These are phyloP conservation scores for Chamaecyparis obtusa DNA, from an alignment of 75 land plant genomes.

Conservation along the genomic window DNA sequence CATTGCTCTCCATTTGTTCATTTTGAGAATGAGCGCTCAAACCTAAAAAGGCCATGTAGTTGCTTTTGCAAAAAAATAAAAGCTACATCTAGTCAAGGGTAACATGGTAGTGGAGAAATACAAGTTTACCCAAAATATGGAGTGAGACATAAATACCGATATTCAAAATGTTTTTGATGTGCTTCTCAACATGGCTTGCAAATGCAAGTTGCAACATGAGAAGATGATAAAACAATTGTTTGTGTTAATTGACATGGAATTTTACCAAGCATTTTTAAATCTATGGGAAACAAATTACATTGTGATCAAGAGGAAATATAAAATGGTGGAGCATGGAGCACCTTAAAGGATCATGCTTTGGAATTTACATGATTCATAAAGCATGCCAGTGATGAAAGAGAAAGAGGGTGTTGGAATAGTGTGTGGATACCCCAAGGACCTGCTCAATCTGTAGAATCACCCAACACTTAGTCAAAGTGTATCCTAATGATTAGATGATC, in stretches of 20 bases:
- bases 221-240: no score
- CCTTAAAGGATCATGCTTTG: conserved; percentile 71
- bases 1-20: conserved; percentile 54
- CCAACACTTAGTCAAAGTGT: no score
- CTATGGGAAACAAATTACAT: conserved; percentile 57
- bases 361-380: conserved; percentile 50
- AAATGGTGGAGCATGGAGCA: conserved; percentile 33
- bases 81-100: conserved; percentile 42
- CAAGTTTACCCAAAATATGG: conserved; percentile 34
- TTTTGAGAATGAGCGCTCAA: conserved; percentile 58
- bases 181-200: conserved; percentile 35
- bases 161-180: conserved; percentile 56
- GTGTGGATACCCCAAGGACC: conserved; percentile 68
- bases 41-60: conserved; percentile 68
- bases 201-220: conserved; percentile 17
- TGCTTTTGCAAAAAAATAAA: conserved; percentile 35
- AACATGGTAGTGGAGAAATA: conserved; percentile 27
- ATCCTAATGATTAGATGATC: no score
- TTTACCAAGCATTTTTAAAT: conserved; percentile 36
- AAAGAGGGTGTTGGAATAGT: conserved; percentile 62
- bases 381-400: conserved; percentile 54
- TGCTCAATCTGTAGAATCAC: conserved; percentile 27
- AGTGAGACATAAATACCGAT: conserved; percentile 63
- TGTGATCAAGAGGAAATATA: conserved; percentile 44
- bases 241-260: conserved; percentile 64